Base-by-base conservation (phyloP, 2,329 filamentous ascomycete species). In the Cucurbitaria berberidis region DNA sequence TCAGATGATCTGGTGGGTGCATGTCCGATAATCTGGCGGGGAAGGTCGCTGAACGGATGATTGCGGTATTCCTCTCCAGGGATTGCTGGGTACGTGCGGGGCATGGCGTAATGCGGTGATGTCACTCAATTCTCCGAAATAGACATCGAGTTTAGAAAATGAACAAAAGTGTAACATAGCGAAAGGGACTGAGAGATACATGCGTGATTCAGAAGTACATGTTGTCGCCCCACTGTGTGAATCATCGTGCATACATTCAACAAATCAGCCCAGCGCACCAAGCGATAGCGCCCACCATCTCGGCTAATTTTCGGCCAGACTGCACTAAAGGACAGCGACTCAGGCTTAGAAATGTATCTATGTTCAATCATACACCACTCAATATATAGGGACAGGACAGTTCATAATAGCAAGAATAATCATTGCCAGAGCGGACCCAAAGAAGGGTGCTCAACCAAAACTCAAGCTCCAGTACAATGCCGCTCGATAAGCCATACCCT, bases 391-490 rank as follows among this genome's bases (percentile, higher is more conserved):
- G 24, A 5, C 24, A 26, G 24, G 24, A 26, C 5, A 5, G 24
- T 26, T 30, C 11, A 34, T 5, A 26, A 27, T 13, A 27, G 19
- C 38, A 26, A 41, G 22, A n/a, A 41, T 41, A 16, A 15, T n/a
- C 38, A 41, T 41, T 41, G 22, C 38, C 16, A 26, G 21, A 27
- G 35, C 44, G 10, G 19, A 8, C 36, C 35, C 30, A 24, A 19
- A 6, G 22, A 13, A 10, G 16, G 32, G 4, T 27, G 44, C 44
- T 27, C 36, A 21, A 29, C 16, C 21, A 50, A 50, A 24, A 44
- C 48, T 40, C 21, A 38, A 50, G 32, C 48, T 30, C 41, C 44
- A 16, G 30, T 43, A 11, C 32, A 38, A 45, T 45, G 48, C 48
- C 34, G 48, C 41, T 45, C 5, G 22, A 32, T 49, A 49, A 24